phyloP scores from a whole-genome alignment of 108 stramenopile genomes.

The Chaetoceros muelleri region DNA sequence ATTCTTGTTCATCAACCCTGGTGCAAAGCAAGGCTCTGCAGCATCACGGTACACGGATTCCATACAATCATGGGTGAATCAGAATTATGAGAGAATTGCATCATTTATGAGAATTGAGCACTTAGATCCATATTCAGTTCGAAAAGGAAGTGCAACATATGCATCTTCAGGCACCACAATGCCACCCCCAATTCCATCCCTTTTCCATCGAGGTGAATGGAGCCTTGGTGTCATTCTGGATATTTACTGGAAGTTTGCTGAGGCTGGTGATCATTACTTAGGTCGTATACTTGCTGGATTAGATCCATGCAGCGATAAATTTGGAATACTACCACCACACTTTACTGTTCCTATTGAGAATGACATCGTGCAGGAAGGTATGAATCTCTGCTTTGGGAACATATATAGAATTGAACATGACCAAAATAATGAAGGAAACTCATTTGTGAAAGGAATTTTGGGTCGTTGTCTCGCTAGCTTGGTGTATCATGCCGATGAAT shows the following conservation, averaged over 20 bases:
- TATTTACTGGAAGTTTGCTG: slow-evolving; percentile 27
- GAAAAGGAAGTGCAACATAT: slow-evolving; percentile 26
- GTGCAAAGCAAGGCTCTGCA: slow-evolving; percentile 7
- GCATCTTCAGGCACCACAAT: slow-evolving; percentile 22
- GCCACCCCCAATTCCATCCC: slow-evolving; percentile 23
- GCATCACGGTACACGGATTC: slow-evolving; percentile 9
- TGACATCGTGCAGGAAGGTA: background rate
- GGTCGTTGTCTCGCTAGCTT: slow-evolving; percentile 17
- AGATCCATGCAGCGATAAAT: slow-evolving; percentile 13
- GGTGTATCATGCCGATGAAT: slow-evolving; percentile 20
- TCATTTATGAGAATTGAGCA: slow-evolving; percentile 5
- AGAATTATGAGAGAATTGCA: slow-evolving; percentile 1
- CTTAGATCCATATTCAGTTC: slow-evolving; percentile 22
- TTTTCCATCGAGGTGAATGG: slow-evolving; percentile 32
- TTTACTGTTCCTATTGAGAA: slow-evolving; percentile 14
- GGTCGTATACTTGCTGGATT: slow-evolving; percentile 20
- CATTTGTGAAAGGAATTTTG: background rate
- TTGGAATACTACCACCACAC: slow-evolving; percentile 24
- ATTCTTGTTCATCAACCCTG: slow-evolving; percentile 8
- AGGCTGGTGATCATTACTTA: slow-evolving; percentile 26
- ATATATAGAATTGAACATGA: background rate
- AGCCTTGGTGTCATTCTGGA: slow-evolving; percentile 23
- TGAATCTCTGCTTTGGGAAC: slow-evolving; percentile 1
- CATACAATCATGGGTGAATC: slow-evolving; percentile 8
- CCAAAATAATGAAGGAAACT: slow-evolving; percentile 6